Percentiles rank a stretch among this genome's conserved stretches.
phyloP scores from a whole-genome alignment of 129 eudicot genomes.

The Apium graveolens region DNA sequence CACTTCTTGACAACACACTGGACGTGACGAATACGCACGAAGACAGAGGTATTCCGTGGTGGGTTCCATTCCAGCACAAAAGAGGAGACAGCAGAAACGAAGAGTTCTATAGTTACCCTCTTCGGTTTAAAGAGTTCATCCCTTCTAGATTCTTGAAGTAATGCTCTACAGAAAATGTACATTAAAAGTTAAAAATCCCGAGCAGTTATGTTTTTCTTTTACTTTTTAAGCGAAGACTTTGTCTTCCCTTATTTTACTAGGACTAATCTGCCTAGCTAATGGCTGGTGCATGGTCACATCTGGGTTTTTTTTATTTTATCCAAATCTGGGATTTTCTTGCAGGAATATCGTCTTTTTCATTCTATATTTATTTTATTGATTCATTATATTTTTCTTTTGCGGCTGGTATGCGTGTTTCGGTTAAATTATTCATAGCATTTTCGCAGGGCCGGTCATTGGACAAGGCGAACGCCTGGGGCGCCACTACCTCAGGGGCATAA shows the following conservation, averaged over 20 bases:
- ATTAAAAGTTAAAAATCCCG: background rate
- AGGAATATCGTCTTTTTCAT: background rate
- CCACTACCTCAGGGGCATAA: too few species aligned
- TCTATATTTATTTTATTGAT: background rate
- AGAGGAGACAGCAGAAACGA: conserved; percentile 78
- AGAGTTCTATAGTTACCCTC: conserved; percentile 79
- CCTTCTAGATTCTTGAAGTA: conserved; percentile 57
- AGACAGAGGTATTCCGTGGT: conserved; percentile 93
- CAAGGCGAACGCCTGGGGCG: too few species aligned
- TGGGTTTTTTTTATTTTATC: background rate
- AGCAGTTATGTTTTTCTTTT: background rate
- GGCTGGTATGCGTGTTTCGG: background rate
- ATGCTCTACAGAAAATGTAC: conserved; percentile 16
- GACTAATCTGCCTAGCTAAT: background rate
- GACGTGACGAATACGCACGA: conserved; percentile 42
- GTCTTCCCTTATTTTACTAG: background rate
- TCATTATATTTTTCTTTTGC: background rate
- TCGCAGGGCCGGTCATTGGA: too few species aligned
- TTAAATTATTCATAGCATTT: background rate
- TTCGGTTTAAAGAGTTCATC: conserved; percentile 55
- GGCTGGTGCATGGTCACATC: background rate
- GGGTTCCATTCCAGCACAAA: conserved; percentile 73
- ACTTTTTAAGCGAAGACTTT: background rate
- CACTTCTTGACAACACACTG: conserved; percentile 70
- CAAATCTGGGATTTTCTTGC: background rate